phyloP scores from a whole-genome alignment of 768 basidiomycete genomes.

The Lactarius sanguifluus region DNA sequence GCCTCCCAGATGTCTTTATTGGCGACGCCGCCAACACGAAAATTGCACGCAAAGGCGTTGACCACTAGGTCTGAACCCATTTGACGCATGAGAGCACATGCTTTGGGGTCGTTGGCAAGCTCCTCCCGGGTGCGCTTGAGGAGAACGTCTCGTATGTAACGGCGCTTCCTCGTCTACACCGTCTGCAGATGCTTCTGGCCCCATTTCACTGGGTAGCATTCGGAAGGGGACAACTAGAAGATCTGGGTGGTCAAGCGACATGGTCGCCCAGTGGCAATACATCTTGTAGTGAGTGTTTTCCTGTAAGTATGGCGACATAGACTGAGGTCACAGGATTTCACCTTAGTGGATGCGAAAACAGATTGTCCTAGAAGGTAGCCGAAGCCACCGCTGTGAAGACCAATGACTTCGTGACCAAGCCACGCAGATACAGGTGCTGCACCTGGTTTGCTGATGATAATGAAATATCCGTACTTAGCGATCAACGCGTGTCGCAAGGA shows the following conservation, averaged over 20 bases:
- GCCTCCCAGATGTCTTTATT: slow-evolving; percentile 44
- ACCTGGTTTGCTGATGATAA: slow-evolving; percentile 44
- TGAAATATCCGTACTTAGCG: not conserved
- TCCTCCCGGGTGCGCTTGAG: slow-evolving; percentile 22
- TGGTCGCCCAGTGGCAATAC: slow-evolving; percentile 43
- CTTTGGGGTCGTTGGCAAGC: slow-evolving; percentile 24
- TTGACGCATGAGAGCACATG: slow-evolving; percentile 20
- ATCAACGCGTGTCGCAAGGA: not conserved
- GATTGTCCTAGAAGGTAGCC: slow-evolving; percentile 43
- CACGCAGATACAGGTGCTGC: slow-evolving; percentile 43
- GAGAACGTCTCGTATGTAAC: slow-evolving; percentile 26
- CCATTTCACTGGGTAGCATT: slow-evolving; percentile 38
- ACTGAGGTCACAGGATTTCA: slow-evolving; percentile 25
- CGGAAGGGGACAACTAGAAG: slow-evolving; percentile 46
- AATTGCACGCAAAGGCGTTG: slow-evolving; percentile 48
- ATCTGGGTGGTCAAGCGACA: slow-evolving; percentile 36
- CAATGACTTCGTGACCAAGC: slow-evolving; percentile 42
- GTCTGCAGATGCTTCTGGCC: slow-evolving; percentile 16
- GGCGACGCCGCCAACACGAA: slow-evolving; percentile 37
- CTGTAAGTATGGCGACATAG: not conserved
- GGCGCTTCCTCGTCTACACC: slow-evolving; percentile 34
- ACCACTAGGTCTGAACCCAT: slow-evolving; percentile 42
- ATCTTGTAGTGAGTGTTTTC: slow-evolving; percentile 24
- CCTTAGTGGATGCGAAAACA: slow-evolving; percentile 39
- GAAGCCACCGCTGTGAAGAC: slow-evolving; percentile 42